phyloP scores from a whole-genome alignment of 768 basidiomycete species.

The Russula abietina region DNA sequence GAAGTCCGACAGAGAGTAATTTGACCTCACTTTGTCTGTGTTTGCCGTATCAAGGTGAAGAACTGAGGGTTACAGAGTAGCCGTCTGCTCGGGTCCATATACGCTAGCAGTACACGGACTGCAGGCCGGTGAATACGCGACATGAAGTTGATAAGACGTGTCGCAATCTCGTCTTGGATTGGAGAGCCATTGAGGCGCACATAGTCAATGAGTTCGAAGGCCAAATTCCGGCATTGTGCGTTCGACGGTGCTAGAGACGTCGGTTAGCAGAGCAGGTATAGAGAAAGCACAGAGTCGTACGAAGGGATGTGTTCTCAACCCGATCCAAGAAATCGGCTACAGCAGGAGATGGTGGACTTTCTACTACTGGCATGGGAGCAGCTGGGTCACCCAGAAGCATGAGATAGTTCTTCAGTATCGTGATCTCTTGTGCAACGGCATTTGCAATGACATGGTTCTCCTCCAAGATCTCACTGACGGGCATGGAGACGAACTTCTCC shows the following conservation, averaged over 20 bases:
- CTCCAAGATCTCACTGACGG: slow-evolving; percentile 32
- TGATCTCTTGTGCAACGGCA: slow-evolving; percentile 43
- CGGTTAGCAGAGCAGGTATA: not conserved
- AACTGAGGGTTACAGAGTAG: slow-evolving; percentile 34
- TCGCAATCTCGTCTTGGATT: slow-evolving; percentile 36
- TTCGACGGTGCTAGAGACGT: slow-evolving; percentile 35
- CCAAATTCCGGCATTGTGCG: slow-evolving; percentile 34
- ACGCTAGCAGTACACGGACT: slow-evolving; percentile 39
- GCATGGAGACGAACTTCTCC: slow-evolving; percentile 35
- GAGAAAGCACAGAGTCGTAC: slow-evolving; percentile 36
- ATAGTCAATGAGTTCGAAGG: slow-evolving; percentile 61
- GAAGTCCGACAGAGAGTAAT: not conserved
- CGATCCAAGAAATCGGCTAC: slow-evolving; percentile 42
- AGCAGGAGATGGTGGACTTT: slow-evolving; percentile 26
- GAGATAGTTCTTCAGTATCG: slow-evolving; percentile 37
- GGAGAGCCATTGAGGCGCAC: slow-evolving; percentile 43
- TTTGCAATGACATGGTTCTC: slow-evolving; percentile 27
- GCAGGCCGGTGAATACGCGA: slow-evolving; percentile 39
- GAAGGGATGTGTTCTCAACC: slow-evolving; percentile 39
- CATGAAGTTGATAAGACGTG: slow-evolving; percentile 38
- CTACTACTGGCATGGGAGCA: not conserved
- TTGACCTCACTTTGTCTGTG: slow-evolving; percentile 5
- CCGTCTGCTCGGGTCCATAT: slow-evolving; percentile 38
- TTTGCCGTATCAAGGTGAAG: not conserved
- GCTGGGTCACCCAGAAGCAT: slow-evolving; percentile 28